Evolutionary conservation across 495 filamentous ascomycete species (phyloP).

Genomic region (Xylaria telfairii): DNA sequence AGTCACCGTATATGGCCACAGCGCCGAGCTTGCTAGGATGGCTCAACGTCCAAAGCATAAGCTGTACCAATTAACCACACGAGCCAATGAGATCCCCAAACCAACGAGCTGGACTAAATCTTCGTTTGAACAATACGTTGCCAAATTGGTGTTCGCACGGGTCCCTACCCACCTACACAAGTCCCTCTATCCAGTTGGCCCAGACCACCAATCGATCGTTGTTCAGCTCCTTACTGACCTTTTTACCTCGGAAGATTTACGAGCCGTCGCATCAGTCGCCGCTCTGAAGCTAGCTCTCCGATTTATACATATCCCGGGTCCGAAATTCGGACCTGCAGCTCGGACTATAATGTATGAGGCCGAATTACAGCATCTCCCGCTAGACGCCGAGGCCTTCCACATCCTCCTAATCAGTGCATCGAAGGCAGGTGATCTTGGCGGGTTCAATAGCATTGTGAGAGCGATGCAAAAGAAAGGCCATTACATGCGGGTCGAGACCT

Average conservation of each 20-base stretch:
- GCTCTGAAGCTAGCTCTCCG: conserved; percentile 48
- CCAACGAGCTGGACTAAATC: conserved; percentile 45
- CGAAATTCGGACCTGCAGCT: conserved; percentile 26
- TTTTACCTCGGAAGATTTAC: conserved; percentile 37
- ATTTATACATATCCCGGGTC: conserved; percentile 36
- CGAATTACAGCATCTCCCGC: conserved; percentile 27
- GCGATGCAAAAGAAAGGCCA: conserved; percentile 41
- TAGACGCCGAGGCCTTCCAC: conserved; percentile 45
- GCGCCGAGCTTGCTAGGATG: neutral
- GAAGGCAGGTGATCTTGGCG: conserved; percentile 37
- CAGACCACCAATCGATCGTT: conserved; percentile 38
- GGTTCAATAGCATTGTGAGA: conserved; percentile 40
- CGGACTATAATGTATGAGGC: conserved; percentile 38
- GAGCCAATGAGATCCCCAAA: conserved; percentile 39
- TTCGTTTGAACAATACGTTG: conserved; percentile 45
- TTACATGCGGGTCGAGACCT: conserved; percentile 42
- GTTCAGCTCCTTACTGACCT: conserved; percentile 33
- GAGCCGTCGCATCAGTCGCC: conserved; percentile 32
- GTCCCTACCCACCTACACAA: conserved; percentile 31
- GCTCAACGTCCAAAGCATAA: conserved; percentile 20
- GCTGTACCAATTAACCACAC: conserved; percentile 27
- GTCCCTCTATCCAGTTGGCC: conserved; percentile 35
- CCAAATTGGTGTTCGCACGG: conserved; percentile 37
- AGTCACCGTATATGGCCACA: conserved; percentile 26
- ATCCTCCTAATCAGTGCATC: conserved; percentile 40